Conservation (phyloP, 371 early-diverging fungal species). For the Mortierella sp. region DNA sequence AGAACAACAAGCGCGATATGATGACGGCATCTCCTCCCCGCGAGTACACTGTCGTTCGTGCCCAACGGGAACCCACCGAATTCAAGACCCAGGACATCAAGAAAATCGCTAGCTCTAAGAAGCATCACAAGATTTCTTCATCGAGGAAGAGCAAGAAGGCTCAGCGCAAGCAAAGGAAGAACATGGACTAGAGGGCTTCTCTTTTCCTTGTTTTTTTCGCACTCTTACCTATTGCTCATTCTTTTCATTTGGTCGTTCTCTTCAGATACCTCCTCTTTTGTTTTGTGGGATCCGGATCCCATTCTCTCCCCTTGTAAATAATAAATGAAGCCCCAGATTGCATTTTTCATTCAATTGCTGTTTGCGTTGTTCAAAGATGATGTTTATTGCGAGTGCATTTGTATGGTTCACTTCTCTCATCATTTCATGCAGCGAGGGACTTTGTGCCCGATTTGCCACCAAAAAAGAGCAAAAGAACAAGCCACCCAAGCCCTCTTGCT, state of each 20-base stretch:
- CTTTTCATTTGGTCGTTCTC: background rate
- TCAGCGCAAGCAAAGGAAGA: conserved; percentile 16
- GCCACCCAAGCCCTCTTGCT: background rate
- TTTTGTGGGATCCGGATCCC: background rate
- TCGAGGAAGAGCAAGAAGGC: conserved; percentile 9
- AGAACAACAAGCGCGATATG: conserved; percentile 21
- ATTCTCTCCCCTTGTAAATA: background rate
- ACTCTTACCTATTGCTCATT: too few species aligned
- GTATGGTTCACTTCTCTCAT: background rate
- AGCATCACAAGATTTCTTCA: conserved; percentile 13
- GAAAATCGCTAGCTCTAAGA: background rate
- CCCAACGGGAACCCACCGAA: conserved; percentile 1
- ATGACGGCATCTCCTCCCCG: background rate
- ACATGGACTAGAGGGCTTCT: background rate
- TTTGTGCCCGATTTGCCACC: background rate
- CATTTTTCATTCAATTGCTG: background rate
- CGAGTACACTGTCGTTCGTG: background rate
- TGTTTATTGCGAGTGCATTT: background rate
- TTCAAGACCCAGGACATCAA: conserved; percentile 18
- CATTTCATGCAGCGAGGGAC: background rate
- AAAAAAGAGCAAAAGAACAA: conserved; percentile 6
- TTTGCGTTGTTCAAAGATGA: background rate
- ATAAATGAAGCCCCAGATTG: background rate
- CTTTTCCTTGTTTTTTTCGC: background rate
- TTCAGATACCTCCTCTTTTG: background rate